Base-by-base conservation (phyloP, 805 yeast species). In the Sugiyamaella boreocaroliniensis region DNA sequence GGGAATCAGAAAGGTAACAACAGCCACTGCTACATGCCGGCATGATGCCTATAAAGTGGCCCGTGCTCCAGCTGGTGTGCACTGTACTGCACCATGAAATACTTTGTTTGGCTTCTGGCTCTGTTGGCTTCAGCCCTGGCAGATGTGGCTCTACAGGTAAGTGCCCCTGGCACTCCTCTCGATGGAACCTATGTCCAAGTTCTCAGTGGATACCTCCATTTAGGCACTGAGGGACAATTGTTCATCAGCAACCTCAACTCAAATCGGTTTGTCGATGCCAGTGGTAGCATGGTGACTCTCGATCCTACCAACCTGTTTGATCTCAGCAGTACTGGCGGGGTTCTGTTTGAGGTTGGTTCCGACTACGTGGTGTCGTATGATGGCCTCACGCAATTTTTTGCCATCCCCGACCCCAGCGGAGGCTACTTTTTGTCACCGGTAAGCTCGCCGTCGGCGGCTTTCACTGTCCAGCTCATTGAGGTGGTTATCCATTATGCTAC, bases 361-460 rank as follows among this genome's bases (percentile, higher is more conserved):
- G 37, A 41, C 45, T 20, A 32, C 8, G 37, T 32, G n/a, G 37
- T 52, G 26, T 29, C 48, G 14, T 51, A 44, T 43, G 32, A 51
- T 5, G 55, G 59, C 20, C 41, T 29, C 43, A 26, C 50, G 8
- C 43, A 26, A 7, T 56, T 54, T 40, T 47, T 40, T 20, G 62
- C 56, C 29, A 50, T 47, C 20, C 55, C 58, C 2, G 57, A 53
- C 43, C 41, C 40, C n/a, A 47, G 47, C 15, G 56, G 58, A 6
- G 54, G 55, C 14, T 52, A 37, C 32, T 20, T 43, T 18, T 26
- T 57, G n/a, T 52, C 37, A 16, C 16, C 53, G 15, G 60, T 55
- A 10, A 18, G 42, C n/a, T 19, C 45, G 14, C 22, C 47, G 2
- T 40, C 43, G 3, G 55, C 50, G 2, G 37, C 51, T 5, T 43